Evolutionary conservation across 495 filamentous ascomycete genomes (phyloP).

Genomic region (Aspergillus haitiensis): DNA sequence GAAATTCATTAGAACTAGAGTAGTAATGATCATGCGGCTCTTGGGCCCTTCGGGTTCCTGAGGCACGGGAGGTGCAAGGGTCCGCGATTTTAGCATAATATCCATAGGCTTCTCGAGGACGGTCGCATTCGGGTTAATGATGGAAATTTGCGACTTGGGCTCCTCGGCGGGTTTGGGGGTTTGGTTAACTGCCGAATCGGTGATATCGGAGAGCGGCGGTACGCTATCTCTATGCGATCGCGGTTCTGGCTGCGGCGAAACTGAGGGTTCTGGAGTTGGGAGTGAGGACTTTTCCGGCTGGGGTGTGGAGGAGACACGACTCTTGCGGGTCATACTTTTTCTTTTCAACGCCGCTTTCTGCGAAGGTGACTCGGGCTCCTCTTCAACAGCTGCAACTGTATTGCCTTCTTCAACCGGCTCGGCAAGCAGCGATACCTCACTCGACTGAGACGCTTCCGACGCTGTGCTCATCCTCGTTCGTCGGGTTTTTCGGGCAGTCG

Average conservation of each 20-base stretch:
- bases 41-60: slow-evolving; percentile 74
- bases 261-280: slow-evolving; percentile 59
- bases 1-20: slow-evolving; percentile 89
- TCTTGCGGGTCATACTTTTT: slow-evolving; percentile 64
- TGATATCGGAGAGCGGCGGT: slow-evolving; percentile 75
- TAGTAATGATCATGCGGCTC: slow-evolving; percentile 84
- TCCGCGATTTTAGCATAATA: slow-evolving; percentile 85
- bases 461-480: slow-evolving; percentile 33
- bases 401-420: slow-evolving; percentile 47
- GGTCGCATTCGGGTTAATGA: slow-evolving; percentile 70
- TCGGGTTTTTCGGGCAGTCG: slow-evolving; percentile 41
- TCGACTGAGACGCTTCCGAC: slow-evolving; percentile 20
- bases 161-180: slow-evolving; percentile 43
- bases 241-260: slow-evolving; percentile 53
- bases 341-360: slow-evolving; percentile 66
- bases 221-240: slow-evolving; percentile 52
- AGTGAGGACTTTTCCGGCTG: slow-evolving; percentile 50
- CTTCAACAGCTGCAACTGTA: slow-evolving; percentile 45
- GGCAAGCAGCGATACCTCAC: slow-evolving; percentile 27
- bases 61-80: slow-evolving; percentile 60
- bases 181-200: slow-evolving; percentile 66
- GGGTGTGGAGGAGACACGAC: slow-evolving; percentile 48
- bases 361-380: slow-evolving; percentile 60
- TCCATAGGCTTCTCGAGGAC: slow-evolving; percentile 89
- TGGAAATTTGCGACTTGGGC: slow-evolving; percentile 54